Percentiles rank a stretch among this genome's conserved stretches.
Conservation (phyloP, 2,329 filamentous ascomycete genomes). For the Diplodia mutila region DNA sequence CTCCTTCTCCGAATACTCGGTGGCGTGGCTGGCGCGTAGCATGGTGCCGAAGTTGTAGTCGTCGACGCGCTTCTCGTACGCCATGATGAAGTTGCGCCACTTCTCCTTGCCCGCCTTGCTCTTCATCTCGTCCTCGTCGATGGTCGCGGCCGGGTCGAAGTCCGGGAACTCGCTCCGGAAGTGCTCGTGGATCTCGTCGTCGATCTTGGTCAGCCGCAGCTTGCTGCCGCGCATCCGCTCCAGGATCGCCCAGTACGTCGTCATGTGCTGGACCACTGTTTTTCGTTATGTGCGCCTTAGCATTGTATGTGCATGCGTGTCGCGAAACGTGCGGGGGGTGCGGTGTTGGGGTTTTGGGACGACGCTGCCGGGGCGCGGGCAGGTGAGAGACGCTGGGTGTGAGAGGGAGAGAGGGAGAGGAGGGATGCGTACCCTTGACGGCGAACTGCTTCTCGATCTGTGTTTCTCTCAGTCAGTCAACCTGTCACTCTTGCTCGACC, state of each 20-base stretch:
- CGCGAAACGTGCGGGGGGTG: background rate
- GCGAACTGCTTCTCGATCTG: conserved; percentile 99
- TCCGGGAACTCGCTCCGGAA: conserved; percentile 89
- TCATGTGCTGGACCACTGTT: conserved; percentile 86
- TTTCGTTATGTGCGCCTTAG: conserved; percentile 13
- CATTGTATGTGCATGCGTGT: background rate
- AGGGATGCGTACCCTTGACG: conserved; percentile 71
- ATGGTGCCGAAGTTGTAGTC: conserved; percentile 99
- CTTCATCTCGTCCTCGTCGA: conserved; percentile 96
- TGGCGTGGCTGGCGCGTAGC: conserved; percentile 75
- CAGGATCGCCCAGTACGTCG: conserved; percentile 96
- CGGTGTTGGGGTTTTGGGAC: background rate
- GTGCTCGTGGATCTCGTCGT: conserved; percentile 92
- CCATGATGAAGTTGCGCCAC: conserved; percentile 93
- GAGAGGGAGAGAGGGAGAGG: background rate
- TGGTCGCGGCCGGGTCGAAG: conserved; percentile 77
- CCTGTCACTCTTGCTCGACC: background rate
- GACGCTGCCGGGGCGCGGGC: background rate
- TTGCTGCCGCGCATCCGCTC: conserved; percentile 87
- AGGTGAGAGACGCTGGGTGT: no score
- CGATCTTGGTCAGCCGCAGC: conserved; percentile 87
- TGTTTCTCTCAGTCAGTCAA: conserved; percentile 31
- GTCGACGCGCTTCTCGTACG: conserved; percentile 91
- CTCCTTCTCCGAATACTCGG: conserved; percentile 83
- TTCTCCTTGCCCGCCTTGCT: conserved; percentile 91